Evolutionary conservation across 495 filamentous ascomycete genomes (phyloP), one percentile per base, ranked within the genome.

Genomic region (Immersiella caudata): DNA sequence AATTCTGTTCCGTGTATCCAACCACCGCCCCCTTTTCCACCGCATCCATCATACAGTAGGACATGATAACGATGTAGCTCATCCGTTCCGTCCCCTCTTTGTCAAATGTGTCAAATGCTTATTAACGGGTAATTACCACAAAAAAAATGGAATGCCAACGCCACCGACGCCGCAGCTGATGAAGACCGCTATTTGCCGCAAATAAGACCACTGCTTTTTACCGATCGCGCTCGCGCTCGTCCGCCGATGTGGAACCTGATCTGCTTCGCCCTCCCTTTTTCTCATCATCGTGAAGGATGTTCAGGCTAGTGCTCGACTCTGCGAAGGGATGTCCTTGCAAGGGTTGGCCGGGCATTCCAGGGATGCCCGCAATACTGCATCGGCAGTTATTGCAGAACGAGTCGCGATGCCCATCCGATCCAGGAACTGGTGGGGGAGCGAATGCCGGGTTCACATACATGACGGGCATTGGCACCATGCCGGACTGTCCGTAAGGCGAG

Each of bases 121-220:
- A 58, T 27, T 52, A 63, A 22, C 29, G 5, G 49, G 6, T 57
- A 56, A 26, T 51, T 25, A 56, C 21, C 29, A 62, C 33, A 40
- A 25, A 54, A 35, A n/a, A 35, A 64, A 52, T 20, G 50, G 8
- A 55, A 55, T 55, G 52, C 52, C 52, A 65, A 65, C 63, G 63
- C 63, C 63, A 57, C 63, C 63, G 63, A 65, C 63, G 63, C 63
- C 63, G 63, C 24, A 65, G 63, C 63, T 65, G 56, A 65, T 65
- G 63, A 65, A 40, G 35, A 40, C 22, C 36, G 33, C 35, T 62
- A 52, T 52, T 29, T 20, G 14, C 25, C 61, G 36, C 60, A 25
- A 11, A 63, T 3, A 21, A 4, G 14, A 22, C 12, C 21, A 20
- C 40, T 52, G 14, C 26, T 14, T 33, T 27, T 26, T 35, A 27